Percentiles rank a stretch among this genome's conserved stretches.
Conservation (phyloP, 148 eudicot genomes). For the Simmondsia chinensis region DNA sequence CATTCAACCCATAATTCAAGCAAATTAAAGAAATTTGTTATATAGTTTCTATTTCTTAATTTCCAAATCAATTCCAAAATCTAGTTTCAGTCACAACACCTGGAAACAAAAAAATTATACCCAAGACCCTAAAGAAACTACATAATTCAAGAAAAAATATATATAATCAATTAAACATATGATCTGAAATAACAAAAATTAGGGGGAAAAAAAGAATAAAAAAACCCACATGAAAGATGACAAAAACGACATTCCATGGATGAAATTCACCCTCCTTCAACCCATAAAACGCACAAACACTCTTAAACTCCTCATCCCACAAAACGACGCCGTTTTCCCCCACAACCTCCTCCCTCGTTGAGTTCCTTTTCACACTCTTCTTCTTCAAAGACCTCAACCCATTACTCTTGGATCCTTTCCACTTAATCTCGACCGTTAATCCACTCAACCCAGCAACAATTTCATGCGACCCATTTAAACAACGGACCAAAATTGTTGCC, state of each 20-base stretch:
- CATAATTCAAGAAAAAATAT: background rate
- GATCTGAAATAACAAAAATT: background rate
- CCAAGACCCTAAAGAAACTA: background rate
- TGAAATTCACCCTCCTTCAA: constrained; percentile 36
- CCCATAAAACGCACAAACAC: constrained; percentile 32
- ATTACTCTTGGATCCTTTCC: constrained; percentile 59
- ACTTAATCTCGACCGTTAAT: constrained; percentile 56
- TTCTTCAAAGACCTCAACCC: constrained; percentile 38
- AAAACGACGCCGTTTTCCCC: constrained; percentile 39
- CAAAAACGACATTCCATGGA: constrained; percentile 53
- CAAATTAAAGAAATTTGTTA: no score
- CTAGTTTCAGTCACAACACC: no score
- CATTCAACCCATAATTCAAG: background rate
- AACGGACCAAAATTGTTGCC: constrained; percentile 28
- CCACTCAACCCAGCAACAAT: constrained; percentile 9
- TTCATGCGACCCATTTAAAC: constrained; percentile 25
- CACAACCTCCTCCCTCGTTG: constrained; percentile 28
- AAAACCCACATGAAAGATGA: constrained; percentile 50
- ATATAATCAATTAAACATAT: background rate
- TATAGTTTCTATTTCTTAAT: no score
- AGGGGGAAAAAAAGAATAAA: background rate
- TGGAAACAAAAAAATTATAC: background rate
- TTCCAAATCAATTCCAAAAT: no score
- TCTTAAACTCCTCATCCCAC: constrained; percentile 53
- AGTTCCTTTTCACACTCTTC: constrained; percentile 36